Evolutionary conservation across 176 grass and related monocot species (phyloP), one percentile per base, ranked within the genome.

Genomic region (Saccharum spontaneum): DNA sequence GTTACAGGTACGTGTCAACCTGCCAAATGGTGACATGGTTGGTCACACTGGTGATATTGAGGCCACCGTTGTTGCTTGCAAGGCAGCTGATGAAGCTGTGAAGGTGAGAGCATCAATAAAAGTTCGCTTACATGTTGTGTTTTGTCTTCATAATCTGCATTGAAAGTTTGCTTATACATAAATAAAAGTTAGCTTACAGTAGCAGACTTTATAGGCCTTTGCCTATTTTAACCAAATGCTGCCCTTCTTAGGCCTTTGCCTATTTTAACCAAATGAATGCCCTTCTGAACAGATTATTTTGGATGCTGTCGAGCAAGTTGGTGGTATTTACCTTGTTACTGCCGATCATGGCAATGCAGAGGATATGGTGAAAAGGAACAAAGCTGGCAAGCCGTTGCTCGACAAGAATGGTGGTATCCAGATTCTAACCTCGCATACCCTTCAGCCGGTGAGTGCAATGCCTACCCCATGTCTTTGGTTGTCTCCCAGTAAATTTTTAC

Each of bases 31-130:
- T 83, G 97, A 99, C 69, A 99, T 99, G 97, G 97, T 99, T 41
- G 97, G 97, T 44, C 97, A 99, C 86, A 99, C 97, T 2, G 97
- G 97, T 90, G 97, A 99, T 72, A 99, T 99, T 44, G 97, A 99
- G 74, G 97, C 97, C 41, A 99, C 93, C 3, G 83, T 99, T 45
- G 93, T 99, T 76, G 97, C 88, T 73, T 99, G 97, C 87, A 96
- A 95, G 82, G 97, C 84, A 84, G 91, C 97, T 41, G 97, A 99
- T 83, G 90, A 94, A 74, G 97, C 97, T 3, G 97, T 99, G 43
- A 99, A 99, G 93, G 97, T 99, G 40, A 86, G 45, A 77, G 69
- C 20, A 45, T 48, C 60, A 76, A 36, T 38, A 71, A 31, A 45
- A 23, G 22, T 36, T 10, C 2, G 2, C 14, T 48, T 70, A 3